Conservation (phyloP, 139 green algal genomes). For the Haematococcus sp. region DNA sequence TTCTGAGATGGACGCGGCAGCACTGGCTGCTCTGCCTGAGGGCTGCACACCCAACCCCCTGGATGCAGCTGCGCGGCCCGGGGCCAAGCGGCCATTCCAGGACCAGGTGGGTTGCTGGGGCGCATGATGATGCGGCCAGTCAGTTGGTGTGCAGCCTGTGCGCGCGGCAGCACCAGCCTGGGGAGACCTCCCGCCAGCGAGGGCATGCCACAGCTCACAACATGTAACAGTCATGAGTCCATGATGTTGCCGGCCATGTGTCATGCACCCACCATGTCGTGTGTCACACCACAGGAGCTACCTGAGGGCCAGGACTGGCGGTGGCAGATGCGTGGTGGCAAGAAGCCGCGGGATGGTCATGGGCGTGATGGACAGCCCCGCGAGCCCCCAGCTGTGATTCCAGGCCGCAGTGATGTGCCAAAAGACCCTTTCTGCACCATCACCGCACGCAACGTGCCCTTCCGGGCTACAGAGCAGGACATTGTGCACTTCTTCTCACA, state of each 20-base stretch:
- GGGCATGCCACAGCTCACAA: too few species aligned
- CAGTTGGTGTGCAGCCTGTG: background rate
- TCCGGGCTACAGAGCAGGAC: constrained; percentile 60
- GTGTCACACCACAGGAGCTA: background rate
- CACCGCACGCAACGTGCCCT: constrained; percentile 78
- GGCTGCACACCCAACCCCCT: constrained; percentile 60
- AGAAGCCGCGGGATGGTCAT: constrained; percentile 9
- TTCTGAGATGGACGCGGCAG: constrained; percentile 51
- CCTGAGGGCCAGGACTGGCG: constrained; percentile 36
- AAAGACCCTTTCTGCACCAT: constrained; percentile 63
- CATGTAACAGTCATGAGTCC: too few species aligned
- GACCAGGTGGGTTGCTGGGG: background rate
- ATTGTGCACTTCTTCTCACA: constrained; percentile 66
- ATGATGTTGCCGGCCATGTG: too few species aligned
- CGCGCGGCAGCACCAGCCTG: too few species aligned
- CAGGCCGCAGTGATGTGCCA: constrained; percentile 25
- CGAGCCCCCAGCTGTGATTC: constrained; percentile 24
- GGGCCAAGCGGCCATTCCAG: background rate
- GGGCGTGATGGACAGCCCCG: background rate
- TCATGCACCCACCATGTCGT: background rate
- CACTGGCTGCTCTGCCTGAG: constrained; percentile 51
- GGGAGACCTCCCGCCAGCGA: too few species aligned
- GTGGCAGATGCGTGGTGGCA: constrained; percentile 51
- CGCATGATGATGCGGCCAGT: too few species aligned
- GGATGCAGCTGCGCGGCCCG: constrained; percentile 18